phyloP scores from a whole-genome alignment of 306 rosid genomes.

The Clitoria ternatea region DNA sequence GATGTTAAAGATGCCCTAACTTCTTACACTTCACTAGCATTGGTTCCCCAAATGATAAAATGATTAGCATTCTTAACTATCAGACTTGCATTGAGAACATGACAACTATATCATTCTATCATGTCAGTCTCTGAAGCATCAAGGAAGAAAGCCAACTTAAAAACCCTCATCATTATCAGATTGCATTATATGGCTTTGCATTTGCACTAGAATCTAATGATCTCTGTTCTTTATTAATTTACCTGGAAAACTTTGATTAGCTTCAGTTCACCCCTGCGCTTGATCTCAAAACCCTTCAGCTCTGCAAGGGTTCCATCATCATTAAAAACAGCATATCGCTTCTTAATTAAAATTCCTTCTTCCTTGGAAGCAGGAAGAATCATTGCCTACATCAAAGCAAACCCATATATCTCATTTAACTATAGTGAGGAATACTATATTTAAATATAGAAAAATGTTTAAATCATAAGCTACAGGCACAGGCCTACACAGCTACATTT shows the following conservation, averaged over 20 bases:
- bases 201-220: conserved; percentile 8
- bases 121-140: background rate
- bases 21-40: background rate
- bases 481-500: conserved; percentile 9
- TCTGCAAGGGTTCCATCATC: conserved; percentile 98
- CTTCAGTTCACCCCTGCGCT: conserved; percentile 99
- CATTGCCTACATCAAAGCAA: conserved; percentile 70
- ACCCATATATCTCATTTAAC: background rate
- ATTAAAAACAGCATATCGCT: conserved; percentile 96
- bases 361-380: conserved; percentile 97
- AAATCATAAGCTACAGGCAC: conserved; percentile 12
- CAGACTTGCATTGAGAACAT: background rate
- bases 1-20: no score
- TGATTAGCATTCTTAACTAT: background rate
- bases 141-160: background rate
- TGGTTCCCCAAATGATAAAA: background rate
- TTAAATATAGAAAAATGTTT: conserved; percentile 2
- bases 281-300: conserved; percentile 98
- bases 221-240: conserved; percentile 11
- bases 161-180: conserved; percentile 17
- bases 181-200: background rate
- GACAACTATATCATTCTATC: background rate
- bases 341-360: conserved; percentile 95
- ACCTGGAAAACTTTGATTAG: conserved; percentile 99
- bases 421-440: no score